Base-by-base conservation (phyloP, 140 eudicot genomes). In the Erigeron philadelphicus region DNA sequence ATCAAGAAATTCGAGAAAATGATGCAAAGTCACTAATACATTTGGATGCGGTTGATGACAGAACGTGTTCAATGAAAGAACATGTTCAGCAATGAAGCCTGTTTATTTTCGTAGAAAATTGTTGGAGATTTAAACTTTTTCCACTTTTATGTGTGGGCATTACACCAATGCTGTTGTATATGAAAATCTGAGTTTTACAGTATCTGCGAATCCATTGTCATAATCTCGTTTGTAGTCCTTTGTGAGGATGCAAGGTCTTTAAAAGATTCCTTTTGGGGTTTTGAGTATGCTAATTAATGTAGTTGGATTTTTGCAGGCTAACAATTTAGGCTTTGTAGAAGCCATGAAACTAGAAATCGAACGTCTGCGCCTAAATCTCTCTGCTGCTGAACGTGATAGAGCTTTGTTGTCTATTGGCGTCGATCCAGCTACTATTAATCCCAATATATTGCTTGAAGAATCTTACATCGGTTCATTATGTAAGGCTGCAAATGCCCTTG, bases 371-470 rank as follows among this genome's bases (percentile, higher is more conserved):
- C 70, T 84, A 64, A 84, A 92, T 74, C 83, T 92, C 16, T 92
- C 96, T 61, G 98, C 98, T 76, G 96, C 98, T 59, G 96, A 83
- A 54, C 84, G 98, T 71, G 96, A 92, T 70, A 81, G 98, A 83
- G 95, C 98, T 74, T 76, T 92, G 75, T 67, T 88, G 66, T 83
- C 98, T 12, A 77, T 88, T 68, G 93, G 98, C 77, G 85, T 82
- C 50, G 98, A 92, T 86, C 98, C 98, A 46, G 96, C 96, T 48
- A 83, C 90, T 64, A 84, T 92, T 78, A 92, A 92, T 73, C 98
- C 98, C 8, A 84, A 92, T 63, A 11, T 73, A 23, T 73, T 92
- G 79, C 95, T 84, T 63, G 95, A 86, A 46, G 88, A 80, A 72
- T 78, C 87, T 47, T 83, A 84, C 79, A 79, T 81, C 58, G 76